These are phyloP conservation scores for Phytophthora nicotianae DNA, from an alignment of 352 stramenopile species.

Conservation along the genomic window DNA sequence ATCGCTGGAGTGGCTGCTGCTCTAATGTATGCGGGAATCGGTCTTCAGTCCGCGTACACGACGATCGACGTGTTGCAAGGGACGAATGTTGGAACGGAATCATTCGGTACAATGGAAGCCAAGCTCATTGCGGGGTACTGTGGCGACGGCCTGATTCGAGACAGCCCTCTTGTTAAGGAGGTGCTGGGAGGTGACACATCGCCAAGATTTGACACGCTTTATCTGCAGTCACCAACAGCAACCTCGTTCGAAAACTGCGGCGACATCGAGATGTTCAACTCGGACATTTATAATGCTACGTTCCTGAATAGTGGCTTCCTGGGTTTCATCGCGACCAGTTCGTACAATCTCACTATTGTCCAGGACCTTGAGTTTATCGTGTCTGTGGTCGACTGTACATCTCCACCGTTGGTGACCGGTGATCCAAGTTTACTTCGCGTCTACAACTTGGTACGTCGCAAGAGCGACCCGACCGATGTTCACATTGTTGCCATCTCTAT, in stretches of 20 bases:
- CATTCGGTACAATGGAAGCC: constrained; percentile 25
- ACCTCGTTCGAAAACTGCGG: constrained; percentile 28
- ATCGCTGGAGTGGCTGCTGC: constrained; percentile 30
- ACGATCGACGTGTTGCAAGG: constrained; percentile 26
- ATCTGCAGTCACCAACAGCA: constrained; percentile 23
- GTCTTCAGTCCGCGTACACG: constrained; percentile 20
- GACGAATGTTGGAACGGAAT: constrained; percentile 16
- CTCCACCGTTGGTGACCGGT: constrained; percentile 14
- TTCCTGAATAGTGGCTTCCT: constrained; percentile 26
- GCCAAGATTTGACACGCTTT: constrained; percentile 38
- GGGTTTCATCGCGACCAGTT: constrained; percentile 18
- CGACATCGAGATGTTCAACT: constrained; percentile 16
- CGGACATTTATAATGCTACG: constrained; percentile 27
- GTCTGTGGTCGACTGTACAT: constrained; percentile 33
- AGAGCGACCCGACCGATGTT: constrained; percentile 26
- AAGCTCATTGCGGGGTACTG: constrained; percentile 37
- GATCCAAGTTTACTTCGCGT: constrained; percentile 32
- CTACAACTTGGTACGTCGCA: constrained; percentile 33
- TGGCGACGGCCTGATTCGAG: constrained; percentile 30
- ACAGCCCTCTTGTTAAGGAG: constrained; percentile 39
- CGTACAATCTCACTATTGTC: constrained; percentile 44
- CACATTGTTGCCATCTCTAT: constrained; percentile 24
- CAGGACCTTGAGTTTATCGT: constrained; percentile 35
- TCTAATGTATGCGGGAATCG: constrained; percentile 25
- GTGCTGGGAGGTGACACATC: constrained; percentile 34